Base-by-base conservation (phyloP, 2,329 filamentous ascomycete species). In the Fusarium sterilihyphosum region DNA sequence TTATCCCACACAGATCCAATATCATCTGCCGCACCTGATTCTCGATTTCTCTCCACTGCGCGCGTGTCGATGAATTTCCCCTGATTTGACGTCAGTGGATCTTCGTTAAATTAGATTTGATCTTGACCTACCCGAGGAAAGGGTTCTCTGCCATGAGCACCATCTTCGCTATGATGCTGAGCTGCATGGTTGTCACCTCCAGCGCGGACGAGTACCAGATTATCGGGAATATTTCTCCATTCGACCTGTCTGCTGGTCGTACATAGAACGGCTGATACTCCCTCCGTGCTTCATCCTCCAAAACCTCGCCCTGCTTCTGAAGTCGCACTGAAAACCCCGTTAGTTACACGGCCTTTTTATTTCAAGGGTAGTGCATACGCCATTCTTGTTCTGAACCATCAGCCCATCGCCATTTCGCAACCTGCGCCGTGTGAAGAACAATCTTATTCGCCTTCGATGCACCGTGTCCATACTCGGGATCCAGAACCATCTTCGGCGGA, bases 351-450 rank as follows among this genome's bases (percentile, higher is more conserved):
- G 4, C 1, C 9, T 18, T 20, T 41, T 10, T 9, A 6, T 8
- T 14, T 13, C 5, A 24, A 22, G 1, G 24, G 24, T 26, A 41
- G 29, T 24, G 20, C 83, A 75, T 65, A 84, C 82, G 62, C 81
- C 83, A 84, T 68, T 84, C 83, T n/a, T 73, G 66, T 26, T 81
- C 78, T 2, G 78, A 78, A 7, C 80, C 80, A 37, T 80, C 80
- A 5, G 82, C 82, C 83, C 82, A 84, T 24, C 82, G 82, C 83
- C 83, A 84, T 65, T 83, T 83, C 3, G 83, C 82, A 1, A 83
- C 81, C 33, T 84, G 82, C 16, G 83, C 83, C 13, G 83, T 84
- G 64, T 84, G 83, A 77, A 84, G 80, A 10, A 84, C 83, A 20
- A 83, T 81, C 67, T 82, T 82, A 73, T 84, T 84, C 4, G 82